A percentile compares a stretch with the other conserved stretches of the same genome.
These are phyloP conservation scores for Candida orba DNA, from an alignment of 805 yeast species.

Conservation along the genomic window DNA sequence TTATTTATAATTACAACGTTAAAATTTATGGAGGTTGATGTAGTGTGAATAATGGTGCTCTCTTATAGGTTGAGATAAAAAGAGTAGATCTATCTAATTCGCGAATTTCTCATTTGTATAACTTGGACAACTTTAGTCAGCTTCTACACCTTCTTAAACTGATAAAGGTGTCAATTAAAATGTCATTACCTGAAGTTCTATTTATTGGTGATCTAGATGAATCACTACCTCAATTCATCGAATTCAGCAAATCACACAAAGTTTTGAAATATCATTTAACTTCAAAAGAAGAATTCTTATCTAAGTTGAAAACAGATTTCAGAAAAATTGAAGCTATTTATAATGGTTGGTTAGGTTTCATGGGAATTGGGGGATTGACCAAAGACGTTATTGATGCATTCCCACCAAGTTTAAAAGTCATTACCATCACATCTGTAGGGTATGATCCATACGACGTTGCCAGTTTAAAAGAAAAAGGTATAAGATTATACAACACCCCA, in stretches of 20 bases:
- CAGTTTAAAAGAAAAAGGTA: slow-evolving; percentile 31
- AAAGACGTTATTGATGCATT: slow-evolving; percentile 34
- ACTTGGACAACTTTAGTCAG: too few relatives aligned
- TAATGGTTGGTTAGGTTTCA: slow-evolving; percentile 54
- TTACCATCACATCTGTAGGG: slow-evolving; percentile 53
- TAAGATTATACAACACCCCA: slow-evolving; percentile 41
- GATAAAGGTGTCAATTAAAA: background rate
- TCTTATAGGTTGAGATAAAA: too few relatives aligned
- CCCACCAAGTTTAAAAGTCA: slow-evolving; percentile 40
- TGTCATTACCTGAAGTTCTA: slow-evolving; percentile 17
- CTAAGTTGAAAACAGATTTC: slow-evolving; percentile 30
- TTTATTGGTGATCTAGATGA: slow-evolving; percentile 40
- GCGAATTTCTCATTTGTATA: background rate
- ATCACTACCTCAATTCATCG: slow-evolving; percentile 29
- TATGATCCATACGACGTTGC: slow-evolving; percentile 42
- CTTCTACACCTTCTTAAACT: too few relatives aligned
- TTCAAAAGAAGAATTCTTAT: slow-evolving; percentile 32
- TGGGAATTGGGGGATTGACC: slow-evolving; percentile 43
- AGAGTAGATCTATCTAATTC: background rate
- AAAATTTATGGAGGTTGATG: background rate
- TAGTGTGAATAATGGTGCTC: too few relatives aligned
- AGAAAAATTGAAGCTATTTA: slow-evolving; percentile 43
- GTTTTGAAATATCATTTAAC: slow-evolving; percentile 28
- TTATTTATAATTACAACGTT: background rate
- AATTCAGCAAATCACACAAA: slow-evolving; percentile 30